Conservation (phyloP, 345 rosid genomes). For the Hibiscus syriacus region DNA sequence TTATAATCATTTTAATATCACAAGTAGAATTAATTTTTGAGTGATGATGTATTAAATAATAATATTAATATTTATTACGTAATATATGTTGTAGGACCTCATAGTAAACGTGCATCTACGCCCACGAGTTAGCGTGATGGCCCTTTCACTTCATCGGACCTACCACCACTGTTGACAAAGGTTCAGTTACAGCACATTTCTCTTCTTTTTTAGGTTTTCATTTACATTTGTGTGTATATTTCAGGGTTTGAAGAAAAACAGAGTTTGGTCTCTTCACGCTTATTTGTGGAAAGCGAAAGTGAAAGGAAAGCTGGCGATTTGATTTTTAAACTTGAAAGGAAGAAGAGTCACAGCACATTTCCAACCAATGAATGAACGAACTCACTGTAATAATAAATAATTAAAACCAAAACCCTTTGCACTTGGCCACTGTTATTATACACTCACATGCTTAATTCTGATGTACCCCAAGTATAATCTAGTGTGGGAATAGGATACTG, state of each 20-base stretch:
- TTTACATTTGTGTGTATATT: background rate
- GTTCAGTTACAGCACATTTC: background rate
- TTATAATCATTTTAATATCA: too few species aligned
- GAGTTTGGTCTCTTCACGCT: constrained; percentile 52
- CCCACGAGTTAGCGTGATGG: background rate
- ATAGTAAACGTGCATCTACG: background rate
- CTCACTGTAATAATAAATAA: background rate
- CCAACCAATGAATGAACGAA: background rate
- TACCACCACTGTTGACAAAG: background rate
- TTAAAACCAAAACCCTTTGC: background rate
- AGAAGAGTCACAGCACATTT: background rate
- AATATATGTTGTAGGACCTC: background rate
- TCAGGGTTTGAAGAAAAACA: background rate
- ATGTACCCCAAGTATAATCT: too few species aligned
- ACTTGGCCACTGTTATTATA: background rate
- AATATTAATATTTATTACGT: too few species aligned
- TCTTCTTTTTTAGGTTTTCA: background rate
- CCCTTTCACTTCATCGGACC: background rate
- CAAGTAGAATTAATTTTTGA: too few species aligned
- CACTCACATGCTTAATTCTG: background rate
- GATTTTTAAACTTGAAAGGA: constrained; percentile 19
- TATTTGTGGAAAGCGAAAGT: constrained; percentile 10
- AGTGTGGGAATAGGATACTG: too few species aligned
- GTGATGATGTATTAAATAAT: too few species aligned
- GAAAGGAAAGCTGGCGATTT: constrained; percentile 23